These are phyloP conservation scores for Heterobasidion annosum DNA, from an alignment of 1,284 basidiomycete genomes.

Conservation along the genomic window DNA sequence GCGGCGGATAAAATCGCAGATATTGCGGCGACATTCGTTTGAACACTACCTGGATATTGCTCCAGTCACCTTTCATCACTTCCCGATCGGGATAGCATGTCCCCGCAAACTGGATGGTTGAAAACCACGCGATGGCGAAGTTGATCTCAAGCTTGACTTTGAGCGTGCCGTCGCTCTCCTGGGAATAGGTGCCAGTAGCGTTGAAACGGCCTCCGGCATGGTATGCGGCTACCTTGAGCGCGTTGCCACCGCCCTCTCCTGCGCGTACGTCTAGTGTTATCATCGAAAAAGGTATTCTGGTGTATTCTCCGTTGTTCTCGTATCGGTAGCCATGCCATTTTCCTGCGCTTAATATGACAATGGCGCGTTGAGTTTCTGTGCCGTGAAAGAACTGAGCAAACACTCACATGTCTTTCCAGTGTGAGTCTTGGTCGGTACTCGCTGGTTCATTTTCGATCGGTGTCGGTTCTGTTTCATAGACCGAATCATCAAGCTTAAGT, in stretches of 20 bases:
- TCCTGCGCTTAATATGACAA: background rate
- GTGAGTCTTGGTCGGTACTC: no score
- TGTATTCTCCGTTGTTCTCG: background rate
- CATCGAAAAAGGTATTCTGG: background rate
- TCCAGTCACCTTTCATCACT: background rate
- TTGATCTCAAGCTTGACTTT: background rate
- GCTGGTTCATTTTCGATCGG: no score
- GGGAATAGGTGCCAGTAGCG: background rate
- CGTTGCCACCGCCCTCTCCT: background rate
- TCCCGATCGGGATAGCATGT: background rate
- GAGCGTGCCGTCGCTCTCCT: background rate
- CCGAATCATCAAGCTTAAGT: background rate
- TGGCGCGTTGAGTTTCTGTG: no score
- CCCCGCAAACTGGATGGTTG: background rate
- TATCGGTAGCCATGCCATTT: background rate
- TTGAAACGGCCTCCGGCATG: background rate
- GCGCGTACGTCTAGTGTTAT: background rate
- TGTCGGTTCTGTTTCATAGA: background rate
- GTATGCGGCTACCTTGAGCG: background rate
- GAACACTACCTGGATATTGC: slow-evolving; percentile 3
- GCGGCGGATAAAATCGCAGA: slow-evolving; percentile 6
- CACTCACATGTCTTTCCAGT: no score
- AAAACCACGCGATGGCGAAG: background rate
- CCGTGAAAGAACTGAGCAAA: no score
- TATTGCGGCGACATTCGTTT: slow-evolving; percentile 10